Percentiles rank a stretch among this genome's conserved stretches.
Conservation (phyloP, 192 early-diverging fungal species). For the Coemansia sp. region DNA sequence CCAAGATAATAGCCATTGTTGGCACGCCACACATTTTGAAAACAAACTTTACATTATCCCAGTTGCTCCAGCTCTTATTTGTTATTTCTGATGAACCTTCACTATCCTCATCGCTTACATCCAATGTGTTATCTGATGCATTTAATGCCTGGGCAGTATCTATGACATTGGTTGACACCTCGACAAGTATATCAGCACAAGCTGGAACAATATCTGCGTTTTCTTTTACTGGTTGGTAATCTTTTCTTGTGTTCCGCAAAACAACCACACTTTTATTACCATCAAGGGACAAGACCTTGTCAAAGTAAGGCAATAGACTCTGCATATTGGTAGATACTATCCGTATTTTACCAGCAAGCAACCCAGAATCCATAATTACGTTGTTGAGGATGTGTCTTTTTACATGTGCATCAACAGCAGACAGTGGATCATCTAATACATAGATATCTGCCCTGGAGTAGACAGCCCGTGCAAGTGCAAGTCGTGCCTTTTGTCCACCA, state of each 20-base stretch:
- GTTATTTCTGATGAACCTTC: neutral
- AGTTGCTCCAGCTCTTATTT: slow-evolving; percentile 2
- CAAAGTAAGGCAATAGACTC: slow-evolving; percentile 72
- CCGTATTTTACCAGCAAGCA: slow-evolving; percentile 74
- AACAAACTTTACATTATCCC: slow-evolving; percentile 26
- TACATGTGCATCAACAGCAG: slow-evolving; percentile 81
- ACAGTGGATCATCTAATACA: slow-evolving; percentile 84
- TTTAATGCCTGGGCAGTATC: neutral
- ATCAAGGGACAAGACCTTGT: slow-evolving; percentile 71
- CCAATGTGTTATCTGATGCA: neutral
- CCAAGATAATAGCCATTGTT: slow-evolving; percentile 11
- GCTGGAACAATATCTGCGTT: neutral
- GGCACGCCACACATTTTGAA: slow-evolving; percentile 25
- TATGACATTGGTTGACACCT: neutral
- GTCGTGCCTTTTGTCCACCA: slow-evolving; percentile 85
- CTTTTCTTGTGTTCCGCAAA: slow-evolving; percentile 7
- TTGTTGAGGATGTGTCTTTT: slow-evolving; percentile 71
- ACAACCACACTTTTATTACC: slow-evolving; percentile 52
- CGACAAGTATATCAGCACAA: neutral
- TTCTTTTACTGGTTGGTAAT: slow-evolving; percentile 4
- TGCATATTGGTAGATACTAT: slow-evolving; percentile 84
- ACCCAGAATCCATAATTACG: slow-evolving; percentile 56
- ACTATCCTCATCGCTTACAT: neutral
- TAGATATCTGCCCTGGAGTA: slow-evolving; percentile 79
- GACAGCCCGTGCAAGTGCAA: slow-evolving; percentile 80